phyloP scores from a whole-genome alignment of 345 rosid genomes.

The Salix purpurea region DNA sequence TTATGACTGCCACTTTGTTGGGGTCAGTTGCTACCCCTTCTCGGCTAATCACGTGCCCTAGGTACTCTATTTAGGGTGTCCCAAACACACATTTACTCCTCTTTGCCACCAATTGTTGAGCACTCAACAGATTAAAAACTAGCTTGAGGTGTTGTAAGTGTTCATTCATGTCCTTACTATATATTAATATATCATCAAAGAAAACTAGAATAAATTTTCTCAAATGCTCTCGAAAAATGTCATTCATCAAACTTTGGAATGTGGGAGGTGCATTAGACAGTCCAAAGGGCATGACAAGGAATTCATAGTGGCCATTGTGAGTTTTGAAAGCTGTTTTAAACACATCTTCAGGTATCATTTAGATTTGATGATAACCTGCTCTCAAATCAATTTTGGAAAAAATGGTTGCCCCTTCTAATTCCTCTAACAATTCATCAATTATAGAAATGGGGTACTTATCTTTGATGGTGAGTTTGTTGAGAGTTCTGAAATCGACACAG shows the following conservation, averaged over 20 bases:
- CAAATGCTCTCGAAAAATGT: not conserved
- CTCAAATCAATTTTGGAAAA: not conserved
- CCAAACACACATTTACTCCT: not conserved
- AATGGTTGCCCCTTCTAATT: not conserved
- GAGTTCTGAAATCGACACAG: not conserved
- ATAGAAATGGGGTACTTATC: not conserved
- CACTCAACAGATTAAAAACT: not conserved
- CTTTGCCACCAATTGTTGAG: not conserved
- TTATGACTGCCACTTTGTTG: fast-evolving
- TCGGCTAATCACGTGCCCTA: not conserved
- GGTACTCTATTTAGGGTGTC: fast-evolving
- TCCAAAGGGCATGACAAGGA: not conserved
- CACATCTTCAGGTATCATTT: not conserved
- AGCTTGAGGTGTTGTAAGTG: not conserved
- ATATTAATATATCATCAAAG: not conserved
- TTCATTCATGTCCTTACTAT: not conserved
- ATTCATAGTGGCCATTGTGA: not conserved
- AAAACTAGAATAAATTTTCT: not conserved
- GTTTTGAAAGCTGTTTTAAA: not conserved
- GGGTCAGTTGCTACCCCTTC: not conserved
- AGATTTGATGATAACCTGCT: not conserved
- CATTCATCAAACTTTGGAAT: not conserved
- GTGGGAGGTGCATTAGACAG: not conserved
- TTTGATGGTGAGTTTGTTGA: not conserved
- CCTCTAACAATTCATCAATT: not conserved